These are phyloP conservation scores for Nissolia schottii DNA, from an alignment of 306 rosid species.

Conservation along the genomic window DNA sequence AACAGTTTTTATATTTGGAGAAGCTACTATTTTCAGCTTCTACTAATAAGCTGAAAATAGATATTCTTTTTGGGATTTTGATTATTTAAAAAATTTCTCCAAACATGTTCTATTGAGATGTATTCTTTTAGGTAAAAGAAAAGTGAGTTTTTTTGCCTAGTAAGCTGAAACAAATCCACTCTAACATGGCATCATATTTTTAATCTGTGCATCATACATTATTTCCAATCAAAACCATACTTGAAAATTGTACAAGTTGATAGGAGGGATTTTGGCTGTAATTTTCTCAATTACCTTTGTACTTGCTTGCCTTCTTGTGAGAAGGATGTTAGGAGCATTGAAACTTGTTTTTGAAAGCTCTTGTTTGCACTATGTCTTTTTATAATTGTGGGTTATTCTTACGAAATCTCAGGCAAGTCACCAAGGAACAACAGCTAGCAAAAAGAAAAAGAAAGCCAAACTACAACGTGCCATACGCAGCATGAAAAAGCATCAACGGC, in stretches of 20 bases:
- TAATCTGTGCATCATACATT: not conserved
- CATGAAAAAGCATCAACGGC: conserved; percentile 68
- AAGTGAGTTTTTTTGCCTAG: too few relatives aligned
- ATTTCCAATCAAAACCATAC: not conserved
- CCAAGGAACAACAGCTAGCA: conserved; percentile 84
- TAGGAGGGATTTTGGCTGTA: not conserved
- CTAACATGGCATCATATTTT: not conserved
- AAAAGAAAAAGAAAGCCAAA: conserved; percentile 84
- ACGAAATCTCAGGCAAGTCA: conserved; percentile 61
- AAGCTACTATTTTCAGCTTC: too few relatives aligned
- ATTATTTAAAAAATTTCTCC: too few relatives aligned
- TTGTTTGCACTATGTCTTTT: not conserved
- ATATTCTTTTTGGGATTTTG: too few relatives aligned
- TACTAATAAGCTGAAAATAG: too few relatives aligned
- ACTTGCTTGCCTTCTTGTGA: not conserved
- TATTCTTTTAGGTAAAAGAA: too few relatives aligned
- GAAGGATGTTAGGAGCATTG: not conserved
- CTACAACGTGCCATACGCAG: conserved; percentile 72
- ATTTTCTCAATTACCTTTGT: not conserved
- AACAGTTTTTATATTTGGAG: too few relatives aligned
- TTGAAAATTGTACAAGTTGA: not conserved
- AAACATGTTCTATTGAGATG: too few relatives aligned
- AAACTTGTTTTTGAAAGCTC: not conserved
- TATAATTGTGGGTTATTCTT: not conserved
- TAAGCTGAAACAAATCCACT: too few relatives aligned